A percentile compares a stretch with the other conserved stretches of the same genome.
Evolutionary conservation across 2,329 filamentous ascomycete species (phyloP).

Genomic region (Claviceps spartinae): DNA sequence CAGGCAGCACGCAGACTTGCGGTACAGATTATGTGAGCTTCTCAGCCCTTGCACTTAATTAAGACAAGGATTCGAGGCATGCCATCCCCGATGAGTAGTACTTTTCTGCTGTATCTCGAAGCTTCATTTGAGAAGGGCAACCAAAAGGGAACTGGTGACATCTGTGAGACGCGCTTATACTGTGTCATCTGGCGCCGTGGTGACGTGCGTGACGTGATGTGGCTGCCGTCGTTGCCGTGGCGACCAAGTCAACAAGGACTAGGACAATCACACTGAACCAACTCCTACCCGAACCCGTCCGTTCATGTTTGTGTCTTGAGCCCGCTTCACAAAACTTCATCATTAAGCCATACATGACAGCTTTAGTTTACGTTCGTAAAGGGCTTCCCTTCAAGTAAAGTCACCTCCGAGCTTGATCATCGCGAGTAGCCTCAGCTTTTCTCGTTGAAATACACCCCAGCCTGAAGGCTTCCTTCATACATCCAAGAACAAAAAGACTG

Average conservation of each 20-base stretch:
- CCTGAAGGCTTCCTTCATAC: conserved; percentile 20
- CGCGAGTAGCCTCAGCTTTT: conserved; percentile 10
- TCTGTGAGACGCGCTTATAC: conserved; percentile 4
- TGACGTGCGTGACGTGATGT: conserved; percentile 7
- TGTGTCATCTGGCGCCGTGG: conserved; percentile 7
- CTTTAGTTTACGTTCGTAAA: conserved; percentile 2
- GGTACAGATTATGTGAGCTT: too few species aligned
- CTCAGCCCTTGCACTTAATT: too few species aligned
- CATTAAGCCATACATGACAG: conserved; percentile 3
- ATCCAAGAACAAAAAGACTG: conserved; percentile 6
- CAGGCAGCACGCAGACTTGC: too few species aligned
- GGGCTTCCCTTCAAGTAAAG: conserved; percentile 3
- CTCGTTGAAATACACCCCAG: conserved; percentile 8
- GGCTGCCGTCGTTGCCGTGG: conserved; percentile 18
- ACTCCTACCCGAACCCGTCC: conserved; percentile 1
- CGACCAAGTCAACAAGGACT: conserved; percentile 19
- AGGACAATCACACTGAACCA: conserved; percentile 12
- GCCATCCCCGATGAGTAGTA: neutral
- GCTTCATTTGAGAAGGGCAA: neutral
- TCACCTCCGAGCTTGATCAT: conserved; percentile 7
- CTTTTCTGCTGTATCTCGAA: neutral
- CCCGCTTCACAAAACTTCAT: conserved; percentile 10
- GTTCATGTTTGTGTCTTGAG: conserved; percentile 15
- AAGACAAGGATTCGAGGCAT: neutral
- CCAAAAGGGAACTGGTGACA: neutral